phyloP scores from a whole-genome alignment of 1,284 basidiomycete genomes.

The Trichosporon asahii region DNA sequence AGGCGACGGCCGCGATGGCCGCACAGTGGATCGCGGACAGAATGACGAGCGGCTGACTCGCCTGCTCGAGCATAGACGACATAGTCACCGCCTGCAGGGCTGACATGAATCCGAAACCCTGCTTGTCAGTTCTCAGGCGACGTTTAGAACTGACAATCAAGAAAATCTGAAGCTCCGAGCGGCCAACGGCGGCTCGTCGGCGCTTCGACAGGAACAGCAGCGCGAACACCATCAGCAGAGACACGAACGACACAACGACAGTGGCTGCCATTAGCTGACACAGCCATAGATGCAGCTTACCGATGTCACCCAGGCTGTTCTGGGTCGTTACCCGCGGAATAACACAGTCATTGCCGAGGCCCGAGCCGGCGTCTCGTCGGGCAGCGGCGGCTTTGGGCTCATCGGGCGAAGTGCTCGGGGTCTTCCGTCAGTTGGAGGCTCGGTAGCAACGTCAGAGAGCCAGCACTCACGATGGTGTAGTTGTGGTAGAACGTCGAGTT shows the following conservation, averaged over 20 bases:
- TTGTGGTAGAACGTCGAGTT: conserved; percentile 31
- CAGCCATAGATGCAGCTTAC: conserved; percentile 29
- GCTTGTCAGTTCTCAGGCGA: background rate
- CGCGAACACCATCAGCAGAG: conserved; percentile 30
- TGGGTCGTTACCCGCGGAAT: conserved; percentile 38
- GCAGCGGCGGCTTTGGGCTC: conserved; percentile 39
- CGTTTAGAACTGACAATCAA: conserved; percentile 33
- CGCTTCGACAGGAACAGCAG: conserved; percentile 30
- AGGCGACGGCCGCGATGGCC: conserved; percentile 67
- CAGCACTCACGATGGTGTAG: conserved; percentile 38
- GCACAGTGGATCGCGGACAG: conserved; percentile 70
- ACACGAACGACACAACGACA: conserved; percentile 40
- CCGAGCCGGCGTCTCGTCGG: conserved; percentile 33
- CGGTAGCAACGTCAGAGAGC: background rate
- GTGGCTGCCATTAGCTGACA: conserved; percentile 28
- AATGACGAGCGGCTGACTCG: conserved; percentile 60
- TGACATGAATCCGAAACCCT: conserved; percentile 66
- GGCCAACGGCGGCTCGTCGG: conserved; percentile 45
- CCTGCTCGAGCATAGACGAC: conserved; percentile 68
- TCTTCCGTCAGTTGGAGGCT: conserved; percentile 16
- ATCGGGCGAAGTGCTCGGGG: conserved; percentile 20
- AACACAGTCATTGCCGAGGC: conserved; percentile 42
- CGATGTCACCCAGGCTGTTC: conserved; percentile 45
- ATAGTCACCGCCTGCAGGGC: conserved; percentile 74
- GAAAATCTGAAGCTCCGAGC: conserved; percentile 41